A percentile compares a stretch with the other conserved stretches of the same genome.
These are phyloP conservation scores for Trametes coccinea DNA, from an alignment of 768 basidiomycete genomes.

Conservation along the genomic window DNA sequence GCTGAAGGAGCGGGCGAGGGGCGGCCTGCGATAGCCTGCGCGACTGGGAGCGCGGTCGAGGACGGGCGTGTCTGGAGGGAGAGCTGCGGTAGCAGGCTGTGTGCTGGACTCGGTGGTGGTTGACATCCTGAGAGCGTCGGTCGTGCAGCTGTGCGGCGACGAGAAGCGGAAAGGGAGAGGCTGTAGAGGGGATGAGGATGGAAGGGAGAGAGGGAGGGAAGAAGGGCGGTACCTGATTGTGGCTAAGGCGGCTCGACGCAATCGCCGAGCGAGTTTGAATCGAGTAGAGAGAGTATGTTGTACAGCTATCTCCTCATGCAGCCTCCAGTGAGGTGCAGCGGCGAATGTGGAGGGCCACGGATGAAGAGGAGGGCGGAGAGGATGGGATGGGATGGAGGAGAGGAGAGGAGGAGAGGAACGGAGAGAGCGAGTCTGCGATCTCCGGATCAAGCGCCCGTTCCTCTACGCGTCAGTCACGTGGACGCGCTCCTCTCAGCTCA, in stretches of 20 bases:
- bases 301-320: too few relatives aligned
- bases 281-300: background rate
- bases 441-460: background rate
- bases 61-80: background rate
- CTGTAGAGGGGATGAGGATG: background rate
- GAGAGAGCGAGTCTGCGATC: background rate
- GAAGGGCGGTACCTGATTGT: background rate
- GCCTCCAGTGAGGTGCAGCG: background rate
- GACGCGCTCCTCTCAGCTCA: background rate
- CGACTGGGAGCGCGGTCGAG: slow-evolving; percentile 16
- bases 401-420: background rate
- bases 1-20: slow-evolving; percentile 7
- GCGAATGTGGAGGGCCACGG: background rate
- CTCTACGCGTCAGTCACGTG: slow-evolving; percentile 6
- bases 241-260: background rate
- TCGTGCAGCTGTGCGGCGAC: too few relatives aligned
- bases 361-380: background rate
- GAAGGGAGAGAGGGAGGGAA: background rate
- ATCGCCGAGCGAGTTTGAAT: too few relatives aligned
- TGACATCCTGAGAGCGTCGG: background rate
- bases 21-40: slow-evolving; percentile 11
- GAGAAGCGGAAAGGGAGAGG: too few relatives aligned
- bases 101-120: background rate
- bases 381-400: background rate
- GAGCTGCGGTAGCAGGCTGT: background rate